Evolutionary conservation across 352 stramenopile genomes (phyloP).

Genomic region (Phytophthora nicotianae): DNA sequence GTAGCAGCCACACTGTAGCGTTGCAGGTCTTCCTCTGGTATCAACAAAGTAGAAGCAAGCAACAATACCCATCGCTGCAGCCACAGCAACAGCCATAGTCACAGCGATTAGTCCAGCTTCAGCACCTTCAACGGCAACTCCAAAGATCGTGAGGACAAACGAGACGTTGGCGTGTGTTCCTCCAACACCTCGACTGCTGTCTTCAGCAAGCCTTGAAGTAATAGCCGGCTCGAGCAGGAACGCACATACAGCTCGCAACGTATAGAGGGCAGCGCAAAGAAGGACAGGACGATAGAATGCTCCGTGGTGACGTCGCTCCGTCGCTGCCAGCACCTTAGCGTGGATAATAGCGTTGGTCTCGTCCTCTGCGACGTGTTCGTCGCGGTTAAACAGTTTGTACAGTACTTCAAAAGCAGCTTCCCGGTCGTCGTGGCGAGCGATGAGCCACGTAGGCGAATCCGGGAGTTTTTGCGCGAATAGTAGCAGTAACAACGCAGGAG

Average conservation of each 20-base stretch:
- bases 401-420: conserved; percentile 69
- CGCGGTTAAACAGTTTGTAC: conserved; percentile 52
- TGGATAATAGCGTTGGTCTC: conserved; percentile 82
- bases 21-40: conserved; percentile 50
- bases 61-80: conserved; percentile 50
- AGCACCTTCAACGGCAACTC: conserved; percentile 56
- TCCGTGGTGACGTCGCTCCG: conserved; percentile 56
- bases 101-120: conserved; percentile 58
- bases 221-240: conserved; percentile 64
- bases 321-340: conserved; percentile 60
- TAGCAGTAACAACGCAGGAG: conserved; percentile 58
- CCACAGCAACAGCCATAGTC: conserved; percentile 45
- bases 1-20: conserved; percentile 65
- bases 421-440: conserved; percentile 72
- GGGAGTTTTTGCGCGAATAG: conserved; percentile 70
- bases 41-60: conserved; percentile 75
- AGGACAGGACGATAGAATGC: conserved; percentile 75
- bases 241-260: conserved; percentile 50
- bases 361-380: conserved; percentile 62
- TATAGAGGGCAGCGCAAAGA: conserved; percentile 57
- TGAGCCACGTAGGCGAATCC: conserved; percentile 82
- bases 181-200: conserved; percentile 27
- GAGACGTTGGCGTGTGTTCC: conserved; percentile 27
- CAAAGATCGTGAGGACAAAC: conserved; percentile 69
- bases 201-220: conserved; percentile 40